These are phyloP conservation scores for Entrophospora sp. DNA, from an alignment of 192 early-diverging fungal genomes.

Conservation along the genomic window DNA sequence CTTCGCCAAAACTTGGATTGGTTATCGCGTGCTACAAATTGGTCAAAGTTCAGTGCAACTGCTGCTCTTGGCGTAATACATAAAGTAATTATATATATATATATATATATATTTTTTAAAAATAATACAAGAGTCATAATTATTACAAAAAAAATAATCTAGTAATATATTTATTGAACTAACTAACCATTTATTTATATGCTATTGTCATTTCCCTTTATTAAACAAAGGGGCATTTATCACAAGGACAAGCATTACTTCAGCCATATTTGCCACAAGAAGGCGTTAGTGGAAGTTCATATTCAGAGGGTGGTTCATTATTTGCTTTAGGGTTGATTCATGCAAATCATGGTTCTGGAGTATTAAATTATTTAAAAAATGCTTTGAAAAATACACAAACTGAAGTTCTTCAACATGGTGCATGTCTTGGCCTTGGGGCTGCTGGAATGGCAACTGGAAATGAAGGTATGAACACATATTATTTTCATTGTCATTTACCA, in stretches of 20 bases:
- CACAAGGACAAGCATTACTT: constrained; percentile 71
- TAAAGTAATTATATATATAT: constrained; percentile 36
- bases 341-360: constrained; percentile 84
- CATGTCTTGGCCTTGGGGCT: constrained; percentile 87
- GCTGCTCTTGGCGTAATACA: constrained; percentile 97
- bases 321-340: constrained; percentile 97
- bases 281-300: constrained; percentile 75
- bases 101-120: neutral
- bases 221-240: constrained; percentile 84
- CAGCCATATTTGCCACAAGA: constrained; percentile 93
- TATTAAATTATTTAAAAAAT: constrained; percentile 73
- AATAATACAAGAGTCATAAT: too few relatives aligned
- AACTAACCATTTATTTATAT: too few relatives aligned
- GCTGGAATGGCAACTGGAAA: constrained; percentile 94
- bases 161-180: too few relatives aligned
- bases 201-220: too few relatives aligned
- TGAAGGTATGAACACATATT: constrained; percentile 42
- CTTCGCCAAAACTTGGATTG: constrained; percentile 96
- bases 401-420: constrained; percentile 96
- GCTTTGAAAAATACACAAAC: constrained; percentile 67
- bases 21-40: constrained; percentile 94
- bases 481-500: neutral
- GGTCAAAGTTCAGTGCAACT: constrained; percentile 98
- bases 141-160: too few relatives aligned
- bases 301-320: constrained; percentile 94